These are phyloP conservation scores for Atractiella rhizophila DNA, from an alignment of 768 basidiomycete species.

Conservation along the genomic window DNA sequence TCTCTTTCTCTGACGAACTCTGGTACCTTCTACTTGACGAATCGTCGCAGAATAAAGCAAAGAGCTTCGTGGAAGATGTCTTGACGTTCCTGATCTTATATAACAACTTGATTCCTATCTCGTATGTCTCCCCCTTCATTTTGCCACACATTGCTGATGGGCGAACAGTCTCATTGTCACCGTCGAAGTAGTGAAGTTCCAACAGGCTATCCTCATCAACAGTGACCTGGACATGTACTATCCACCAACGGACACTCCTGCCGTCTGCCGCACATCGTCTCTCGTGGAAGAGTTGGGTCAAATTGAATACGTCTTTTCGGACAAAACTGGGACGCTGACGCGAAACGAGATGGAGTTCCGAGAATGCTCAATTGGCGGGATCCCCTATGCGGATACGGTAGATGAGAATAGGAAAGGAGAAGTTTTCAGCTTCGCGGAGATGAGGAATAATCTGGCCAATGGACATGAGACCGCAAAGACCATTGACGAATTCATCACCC, in stretches of 20 bases:
- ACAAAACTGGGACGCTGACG: constrained; percentile 85
- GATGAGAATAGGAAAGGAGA: constrained; percentile 60
- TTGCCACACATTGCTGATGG: neutral
- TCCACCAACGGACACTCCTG: constrained; percentile 77
- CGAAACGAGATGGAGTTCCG: constrained; percentile 97
- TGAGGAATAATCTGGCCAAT: constrained; percentile 18
- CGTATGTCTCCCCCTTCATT: constrained; percentile 21
- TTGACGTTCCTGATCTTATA: constrained; percentile 95
- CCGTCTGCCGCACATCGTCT: constrained; percentile 87
- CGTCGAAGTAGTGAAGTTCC: constrained; percentile 97
- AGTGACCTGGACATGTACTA: constrained; percentile 86
- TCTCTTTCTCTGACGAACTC: constrained; percentile 32
- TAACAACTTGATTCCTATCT: constrained; percentile 97
- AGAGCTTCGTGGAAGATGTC: constrained; percentile 74
- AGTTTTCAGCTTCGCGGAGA: constrained; percentile 22
- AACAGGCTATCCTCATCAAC: constrained; percentile 92
- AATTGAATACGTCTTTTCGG: constrained; percentile 86
- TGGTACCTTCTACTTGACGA: constrained; percentile 63
- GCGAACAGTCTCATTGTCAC: constrained; percentile 56
- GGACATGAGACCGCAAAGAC: constrained; percentile 23
- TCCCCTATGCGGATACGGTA: constrained; percentile 67
- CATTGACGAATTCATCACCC: constrained; percentile 44
- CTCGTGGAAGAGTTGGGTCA: constrained; percentile 96
- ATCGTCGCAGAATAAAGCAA: constrained; percentile 25
- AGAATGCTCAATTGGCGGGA: constrained; percentile 64